Conservation (phyloP, 2,329 filamentous ascomycete genomes). For the Diaporthe australafricana region DNA sequence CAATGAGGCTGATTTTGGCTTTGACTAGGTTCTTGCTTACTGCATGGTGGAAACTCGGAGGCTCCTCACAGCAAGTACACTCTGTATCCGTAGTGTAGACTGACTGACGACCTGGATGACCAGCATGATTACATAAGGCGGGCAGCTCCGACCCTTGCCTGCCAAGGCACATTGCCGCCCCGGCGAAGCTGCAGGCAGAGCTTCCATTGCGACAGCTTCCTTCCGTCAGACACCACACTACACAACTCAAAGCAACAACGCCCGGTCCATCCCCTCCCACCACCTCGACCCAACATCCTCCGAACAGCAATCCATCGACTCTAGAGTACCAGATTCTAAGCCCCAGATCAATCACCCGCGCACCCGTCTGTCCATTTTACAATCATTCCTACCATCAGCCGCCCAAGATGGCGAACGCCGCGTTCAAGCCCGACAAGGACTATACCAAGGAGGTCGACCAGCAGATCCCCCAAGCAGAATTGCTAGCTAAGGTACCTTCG, state of each 20-base stretch:
- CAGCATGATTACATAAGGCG: constrained; percentile 15
- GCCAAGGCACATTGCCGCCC: constrained; percentile 17
- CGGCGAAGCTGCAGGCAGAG: constrained; percentile 37
- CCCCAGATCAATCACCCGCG: not conserved
- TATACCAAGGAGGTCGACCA: constrained; percentile 96
- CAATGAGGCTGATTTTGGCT: not conserved
- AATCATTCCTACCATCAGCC: not conserved
- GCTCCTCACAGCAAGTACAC: too few relatives aligned
- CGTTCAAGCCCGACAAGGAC: constrained; percentile 97
- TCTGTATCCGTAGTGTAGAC: too few relatives aligned
- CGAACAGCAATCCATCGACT: not conserved
- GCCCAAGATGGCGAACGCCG: constrained; percentile 80
- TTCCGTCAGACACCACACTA: constrained; percentile 16
- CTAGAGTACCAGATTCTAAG: not conserved
- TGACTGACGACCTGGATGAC: too few relatives aligned
- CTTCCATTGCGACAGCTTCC: constrained; percentile 38
- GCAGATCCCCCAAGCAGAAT: constrained; percentile 89
- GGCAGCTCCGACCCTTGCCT: constrained; percentile 22
- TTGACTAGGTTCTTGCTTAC: not conserved
- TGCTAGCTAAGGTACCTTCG: constrained; percentile 81
- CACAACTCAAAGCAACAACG: not conserved
- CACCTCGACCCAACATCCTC: not conserved
- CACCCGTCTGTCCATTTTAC: too few relatives aligned
- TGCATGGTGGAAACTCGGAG: not conserved
- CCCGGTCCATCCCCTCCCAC: not conserved